Evolutionary conservation across 345 rosid genomes (phyloP), one percentile per base, ranked within the genome.

Genomic region (Heritiera fomes): DNA sequence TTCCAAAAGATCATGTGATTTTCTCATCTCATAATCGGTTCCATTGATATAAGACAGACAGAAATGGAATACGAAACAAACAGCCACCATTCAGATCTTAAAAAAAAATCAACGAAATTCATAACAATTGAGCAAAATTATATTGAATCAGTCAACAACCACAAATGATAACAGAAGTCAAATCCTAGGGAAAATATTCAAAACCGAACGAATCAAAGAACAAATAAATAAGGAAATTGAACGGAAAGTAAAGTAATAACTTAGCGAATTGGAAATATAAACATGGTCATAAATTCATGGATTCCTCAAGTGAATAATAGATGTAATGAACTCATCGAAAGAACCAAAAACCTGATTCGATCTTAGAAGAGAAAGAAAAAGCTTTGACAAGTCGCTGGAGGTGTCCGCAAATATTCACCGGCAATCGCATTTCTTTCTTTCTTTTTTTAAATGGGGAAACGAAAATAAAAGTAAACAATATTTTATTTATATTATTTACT

Each of bases 121-220:
- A 46, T 56, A 20, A 69, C 18, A 18, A 64, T 34, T 38, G 12
- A 69, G 73, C 56, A 74, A 8, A 73, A 75, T 8, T 14, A 45
- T 12, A 71, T 23, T 43, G 3, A 18, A 41, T 3, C 12, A 66
- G 10, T 66, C 1, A 40, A 66, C 50, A 40, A 4, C 13, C 30
- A 66, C 17, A 38, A 71, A 8, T 61, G 50, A 65, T 4, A 28
- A 43, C n/a, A n/a, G 10, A 47, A 55, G 1, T 17, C 7, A 58
- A 74, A 71, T 59, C 79, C 86, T 60, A 43, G 58, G 32, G 8
- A n/a, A 5, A 53, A 71, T 49, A 71, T 0, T 49, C 60, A 30
- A 50, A 71, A n/a, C 32, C 63, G 0, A 59, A 40, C 41, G 71
- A 70, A 38, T 55, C 17, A 28, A 28, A 7, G 58, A 49, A 15